A percentile compares a stretch with the other conserved stretches of the same genome.
Evolutionary conservation across 2,329 filamentous ascomycete species (phyloP).

Genomic region (Didymella lethalis): DNA sequence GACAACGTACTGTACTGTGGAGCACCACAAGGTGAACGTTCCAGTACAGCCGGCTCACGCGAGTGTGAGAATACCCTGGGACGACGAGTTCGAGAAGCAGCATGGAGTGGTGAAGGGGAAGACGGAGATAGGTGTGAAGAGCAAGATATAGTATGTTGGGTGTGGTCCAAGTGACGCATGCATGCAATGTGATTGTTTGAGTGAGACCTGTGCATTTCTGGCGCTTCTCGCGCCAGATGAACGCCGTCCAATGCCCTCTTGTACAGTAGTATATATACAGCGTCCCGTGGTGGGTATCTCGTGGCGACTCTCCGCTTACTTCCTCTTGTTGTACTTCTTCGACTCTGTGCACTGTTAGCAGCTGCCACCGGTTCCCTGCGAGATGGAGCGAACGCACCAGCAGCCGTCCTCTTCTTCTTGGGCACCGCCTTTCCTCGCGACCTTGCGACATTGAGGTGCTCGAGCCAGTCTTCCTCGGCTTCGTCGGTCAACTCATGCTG

Average conservation of each 20-base stretch:
- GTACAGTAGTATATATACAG: constrained; percentile 32
- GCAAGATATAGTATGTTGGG: constrained; percentile 27
- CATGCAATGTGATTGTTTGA: constrained; percentile 2
- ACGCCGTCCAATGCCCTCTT: constrained; percentile 28
- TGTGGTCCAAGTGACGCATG: neutral
- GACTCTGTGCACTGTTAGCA: constrained; percentile 46
- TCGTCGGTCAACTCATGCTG: constrained; percentile 76
- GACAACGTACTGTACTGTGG: constrained; percentile 58
- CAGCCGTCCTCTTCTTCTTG: constrained; percentile 80
- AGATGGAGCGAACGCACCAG: constrained; percentile 47
- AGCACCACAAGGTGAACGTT: constrained; percentile 62
- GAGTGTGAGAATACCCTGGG: constrained; percentile 53
- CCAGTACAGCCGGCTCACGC: constrained; percentile 53
- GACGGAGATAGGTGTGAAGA: constrained; percentile 20
- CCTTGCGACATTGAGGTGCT: constrained; percentile 63
- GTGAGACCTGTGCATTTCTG: constrained; percentile 1
- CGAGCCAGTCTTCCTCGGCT: constrained; percentile 78
- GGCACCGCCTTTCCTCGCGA: constrained; percentile 83
- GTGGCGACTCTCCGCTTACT: constrained; percentile 31
- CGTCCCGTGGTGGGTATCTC: constrained; percentile 7
- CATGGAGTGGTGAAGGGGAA: constrained; percentile 27
- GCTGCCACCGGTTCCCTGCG: neutral
- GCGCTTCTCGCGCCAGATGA: constrained; percentile 7
- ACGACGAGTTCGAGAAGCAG: constrained; percentile 53
- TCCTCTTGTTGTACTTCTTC: constrained; percentile 59